Evolutionary conservation across 495 filamentous ascomycete genomes (phyloP).

Genomic region (Margaritispora aquatica): DNA sequence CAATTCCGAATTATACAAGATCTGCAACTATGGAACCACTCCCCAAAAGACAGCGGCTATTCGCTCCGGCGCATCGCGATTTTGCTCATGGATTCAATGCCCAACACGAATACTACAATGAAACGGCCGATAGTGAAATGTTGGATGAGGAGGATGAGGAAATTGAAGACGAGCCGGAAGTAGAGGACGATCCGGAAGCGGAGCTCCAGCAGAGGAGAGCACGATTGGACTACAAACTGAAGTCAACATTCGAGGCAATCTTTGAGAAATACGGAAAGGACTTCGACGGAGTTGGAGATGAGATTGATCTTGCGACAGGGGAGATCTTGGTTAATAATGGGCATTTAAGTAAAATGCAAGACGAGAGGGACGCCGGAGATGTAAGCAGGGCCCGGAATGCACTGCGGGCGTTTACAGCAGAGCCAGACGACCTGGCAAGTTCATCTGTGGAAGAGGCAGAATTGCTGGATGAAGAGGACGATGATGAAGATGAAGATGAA

Average conservation of each 20-base stretch:
- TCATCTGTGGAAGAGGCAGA: conserved; percentile 8
- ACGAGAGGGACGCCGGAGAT: conserved; percentile 42
- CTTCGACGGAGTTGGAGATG: conserved; percentile 74
- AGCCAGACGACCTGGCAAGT: conserved; percentile 5
- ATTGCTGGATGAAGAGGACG: conserved; percentile 16
- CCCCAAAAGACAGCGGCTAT: conserved; percentile 49
- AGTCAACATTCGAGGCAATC: conserved; percentile 76
- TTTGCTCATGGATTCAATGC: conserved; percentile 9
- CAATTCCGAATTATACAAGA: conserved; percentile 3
- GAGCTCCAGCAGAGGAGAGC: conserved; percentile 46
- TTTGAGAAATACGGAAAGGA: conserved; percentile 83
- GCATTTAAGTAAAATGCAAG: conserved; percentile 56
- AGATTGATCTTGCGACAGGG: conserved; percentile 72
- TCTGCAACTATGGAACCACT: conserved; percentile 46
- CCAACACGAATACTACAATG: conserved; percentile 12
- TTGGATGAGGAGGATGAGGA: conserved; percentile 26
- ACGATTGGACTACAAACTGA: conserved; percentile 60
- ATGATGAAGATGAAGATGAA: conserved; percentile 8
- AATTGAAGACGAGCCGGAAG: conserved; percentile 29
- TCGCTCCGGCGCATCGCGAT: conserved; percentile 23
- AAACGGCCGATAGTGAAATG: conserved; percentile 3
- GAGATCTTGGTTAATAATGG: conserved; percentile 83
- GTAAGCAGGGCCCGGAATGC: background rate
- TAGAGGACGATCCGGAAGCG: conserved; percentile 39
- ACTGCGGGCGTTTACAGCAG: background rate